Conservation (phyloP, 306 rosid genomes). For the Lotus japonicus region DNA sequence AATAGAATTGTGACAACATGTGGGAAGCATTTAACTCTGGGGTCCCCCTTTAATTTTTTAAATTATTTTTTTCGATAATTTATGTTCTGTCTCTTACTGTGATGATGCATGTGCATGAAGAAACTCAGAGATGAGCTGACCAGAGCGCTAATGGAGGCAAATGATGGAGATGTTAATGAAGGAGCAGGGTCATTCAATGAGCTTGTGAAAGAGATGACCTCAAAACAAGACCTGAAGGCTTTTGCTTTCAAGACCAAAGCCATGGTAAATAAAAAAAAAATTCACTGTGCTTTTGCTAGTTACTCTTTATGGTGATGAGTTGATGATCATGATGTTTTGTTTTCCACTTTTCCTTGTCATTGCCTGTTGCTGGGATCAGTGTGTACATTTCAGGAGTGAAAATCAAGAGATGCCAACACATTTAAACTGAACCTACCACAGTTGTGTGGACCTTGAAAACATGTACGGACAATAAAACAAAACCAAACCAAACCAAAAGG, state of each 20-base stretch:
- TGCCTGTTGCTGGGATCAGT: background rate
- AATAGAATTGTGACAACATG: background rate
- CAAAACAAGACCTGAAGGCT: slow-evolving; percentile 60
- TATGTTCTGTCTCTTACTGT: slow-evolving; percentile 9
- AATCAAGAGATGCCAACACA: background rate
- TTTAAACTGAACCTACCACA: background rate
- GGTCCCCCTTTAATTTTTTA: background rate
- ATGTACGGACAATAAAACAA: background rate
- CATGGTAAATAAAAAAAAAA: slow-evolving; percentile 42
- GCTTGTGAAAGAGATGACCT: slow-evolving; percentile 63
- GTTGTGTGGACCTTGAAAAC: background rate
- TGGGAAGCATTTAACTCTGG: background rate
- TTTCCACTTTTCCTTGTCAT: too few relatives aligned
- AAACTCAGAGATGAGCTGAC: slow-evolving; percentile 80
- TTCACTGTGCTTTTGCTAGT: background rate
- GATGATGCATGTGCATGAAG: slow-evolving; percentile 35
- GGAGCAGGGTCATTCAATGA: slow-evolving; percentile 68
- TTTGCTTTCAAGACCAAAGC: slow-evolving; percentile 89
- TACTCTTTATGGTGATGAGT: background rate
- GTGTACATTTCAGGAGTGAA: background rate
- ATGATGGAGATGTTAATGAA: slow-evolving; percentile 40
- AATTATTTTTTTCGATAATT: background rate
- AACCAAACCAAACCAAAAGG: background rate
- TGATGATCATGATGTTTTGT: too few relatives aligned
- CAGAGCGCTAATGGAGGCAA: slow-evolving; percentile 60